phyloP scores from a whole-genome alignment of 176 grass and related monocot genomes.

The Dactylis glomerata region DNA sequence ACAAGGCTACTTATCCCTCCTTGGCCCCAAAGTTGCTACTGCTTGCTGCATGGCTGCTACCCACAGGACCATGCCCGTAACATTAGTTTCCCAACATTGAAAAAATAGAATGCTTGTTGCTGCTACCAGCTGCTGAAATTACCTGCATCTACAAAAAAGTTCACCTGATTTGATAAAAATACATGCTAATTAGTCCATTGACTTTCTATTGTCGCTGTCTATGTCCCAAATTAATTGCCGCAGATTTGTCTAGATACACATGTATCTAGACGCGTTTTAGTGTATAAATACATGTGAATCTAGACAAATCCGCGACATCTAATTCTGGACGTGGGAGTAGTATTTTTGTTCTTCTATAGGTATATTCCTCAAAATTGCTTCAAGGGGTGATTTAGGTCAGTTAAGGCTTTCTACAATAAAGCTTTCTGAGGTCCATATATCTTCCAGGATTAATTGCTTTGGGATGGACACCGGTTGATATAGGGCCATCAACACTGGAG shows the following conservation, averaged over 20 bases:
- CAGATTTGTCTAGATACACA: no score
- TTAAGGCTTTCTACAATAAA: conserved; percentile 1
- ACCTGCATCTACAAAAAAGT: conserved; percentile 4
- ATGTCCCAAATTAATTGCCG: no score
- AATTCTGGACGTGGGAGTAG: no score
- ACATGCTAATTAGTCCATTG: not conserved
- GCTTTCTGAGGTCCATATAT: conserved; percentile 11
- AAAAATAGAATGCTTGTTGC: conserved; percentile 7
- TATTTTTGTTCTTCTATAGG: not conserved
- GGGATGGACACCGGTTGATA: conserved; percentile 80
- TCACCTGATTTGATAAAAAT: not conserved
- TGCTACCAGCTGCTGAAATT: conserved; percentile 13
- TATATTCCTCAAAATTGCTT: conserved; percentile 22
- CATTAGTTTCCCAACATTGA: not conserved
- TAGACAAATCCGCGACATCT: no score
- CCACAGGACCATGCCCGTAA: not conserved
- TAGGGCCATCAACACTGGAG: conserved; percentile 81
- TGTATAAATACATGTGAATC: no score
- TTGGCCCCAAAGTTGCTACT: not conserved
- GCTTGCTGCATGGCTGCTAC: not conserved
- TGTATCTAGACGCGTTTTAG: no score
- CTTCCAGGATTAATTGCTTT: conserved; percentile 25
- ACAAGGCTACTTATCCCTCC: not conserved
- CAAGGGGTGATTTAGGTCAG: not conserved
- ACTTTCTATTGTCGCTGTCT: not conserved